These are phyloP conservation scores for Coemansia sp. DNA, from an alignment of 192 early-diverging fungal species.

Conservation along the genomic window DNA sequence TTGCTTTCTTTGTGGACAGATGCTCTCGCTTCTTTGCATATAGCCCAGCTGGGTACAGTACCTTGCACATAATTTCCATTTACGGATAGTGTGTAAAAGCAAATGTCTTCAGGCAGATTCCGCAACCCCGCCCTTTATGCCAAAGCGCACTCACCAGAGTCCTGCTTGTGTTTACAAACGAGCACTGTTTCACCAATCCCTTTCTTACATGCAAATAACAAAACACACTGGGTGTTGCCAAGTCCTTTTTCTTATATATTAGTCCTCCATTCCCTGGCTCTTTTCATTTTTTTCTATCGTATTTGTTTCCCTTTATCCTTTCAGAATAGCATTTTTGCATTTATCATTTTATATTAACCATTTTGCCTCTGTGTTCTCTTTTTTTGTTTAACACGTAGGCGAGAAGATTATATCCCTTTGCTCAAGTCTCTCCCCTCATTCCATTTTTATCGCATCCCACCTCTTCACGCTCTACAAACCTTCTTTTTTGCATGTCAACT, in stretches of 20 bases:
- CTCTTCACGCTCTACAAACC: too few species aligned
- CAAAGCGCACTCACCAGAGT: not conserved
- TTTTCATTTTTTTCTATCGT: conserved; percentile 1
- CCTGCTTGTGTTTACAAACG: not conserved
- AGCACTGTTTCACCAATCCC: not conserved
- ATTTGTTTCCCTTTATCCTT: conserved; percentile 5
- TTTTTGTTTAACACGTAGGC: not conserved
- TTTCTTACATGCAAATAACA: conserved; percentile 1
- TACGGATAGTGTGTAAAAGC: not conserved
- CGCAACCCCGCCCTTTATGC: not conserved
- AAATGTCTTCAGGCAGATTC: not conserved
- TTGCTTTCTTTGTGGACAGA: conserved; percentile 1
- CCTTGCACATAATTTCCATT: conserved; percentile 4
- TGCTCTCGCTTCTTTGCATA: not conserved
- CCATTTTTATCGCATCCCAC: not conserved
- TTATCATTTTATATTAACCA: conserved; percentile 11
- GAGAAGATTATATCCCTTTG: not conserved
- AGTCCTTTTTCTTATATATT: not conserved
- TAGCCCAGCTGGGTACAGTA: not conserved
- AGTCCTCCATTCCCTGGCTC: not conserved
- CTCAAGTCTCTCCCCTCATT: not conserved
- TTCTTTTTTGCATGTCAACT: not conserved
- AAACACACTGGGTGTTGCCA: not conserved
- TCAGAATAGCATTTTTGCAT: conserved; percentile 14
- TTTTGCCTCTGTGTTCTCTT: not conserved